These are phyloP conservation scores for Peltaster fructicola DNA, from an alignment of 2,329 filamentous ascomycete species.

Conservation along the genomic window DNA sequence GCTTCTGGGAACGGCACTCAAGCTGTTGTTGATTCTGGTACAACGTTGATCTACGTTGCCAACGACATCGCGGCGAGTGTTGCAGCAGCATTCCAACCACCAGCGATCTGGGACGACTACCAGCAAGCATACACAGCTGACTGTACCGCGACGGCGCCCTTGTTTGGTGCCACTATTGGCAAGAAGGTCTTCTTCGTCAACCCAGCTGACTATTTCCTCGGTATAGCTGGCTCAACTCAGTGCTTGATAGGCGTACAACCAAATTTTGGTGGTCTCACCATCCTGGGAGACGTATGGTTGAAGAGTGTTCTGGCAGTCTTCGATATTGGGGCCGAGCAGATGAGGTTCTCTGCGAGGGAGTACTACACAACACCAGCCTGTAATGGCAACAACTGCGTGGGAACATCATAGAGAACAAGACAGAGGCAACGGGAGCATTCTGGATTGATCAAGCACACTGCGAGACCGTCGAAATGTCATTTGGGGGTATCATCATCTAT, in stretches of 20 bases:
- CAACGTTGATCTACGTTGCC: conserved; percentile 24
- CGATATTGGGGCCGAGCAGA: conserved; percentile 29
- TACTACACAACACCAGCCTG: no score
- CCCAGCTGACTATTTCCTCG: conserved; percentile 14
- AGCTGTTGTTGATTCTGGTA: conserved; percentile 29
- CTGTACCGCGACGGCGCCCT: conserved; percentile 25
- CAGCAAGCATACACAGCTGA: conserved; percentile 3
- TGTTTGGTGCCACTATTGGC: conserved; percentile 24
- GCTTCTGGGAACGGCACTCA: conserved; percentile 16
- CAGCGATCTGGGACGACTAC: conserved; percentile 19
- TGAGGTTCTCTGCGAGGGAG: conserved; percentile 27
- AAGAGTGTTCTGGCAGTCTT: conserved; percentile 34
- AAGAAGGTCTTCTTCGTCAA: conserved; percentile 19
- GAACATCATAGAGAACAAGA: no score
- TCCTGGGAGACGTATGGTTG: conserved; percentile 31
- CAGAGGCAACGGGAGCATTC: no score
- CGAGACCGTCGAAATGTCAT: no score
- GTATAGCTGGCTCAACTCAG: conserved; percentile 2
- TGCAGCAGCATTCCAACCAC: conserved; percentile 26
- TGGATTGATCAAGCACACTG: no score
- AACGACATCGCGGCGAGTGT: conserved; percentile 19
- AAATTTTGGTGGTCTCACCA: conserved; percentile 17
- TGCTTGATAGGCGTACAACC: conserved; percentile 20
- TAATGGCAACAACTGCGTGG: no score
- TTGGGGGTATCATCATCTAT: no score